Base-by-base conservation (phyloP, 306 rosid genomes). In the Sesbania bispinosa region DNA sequence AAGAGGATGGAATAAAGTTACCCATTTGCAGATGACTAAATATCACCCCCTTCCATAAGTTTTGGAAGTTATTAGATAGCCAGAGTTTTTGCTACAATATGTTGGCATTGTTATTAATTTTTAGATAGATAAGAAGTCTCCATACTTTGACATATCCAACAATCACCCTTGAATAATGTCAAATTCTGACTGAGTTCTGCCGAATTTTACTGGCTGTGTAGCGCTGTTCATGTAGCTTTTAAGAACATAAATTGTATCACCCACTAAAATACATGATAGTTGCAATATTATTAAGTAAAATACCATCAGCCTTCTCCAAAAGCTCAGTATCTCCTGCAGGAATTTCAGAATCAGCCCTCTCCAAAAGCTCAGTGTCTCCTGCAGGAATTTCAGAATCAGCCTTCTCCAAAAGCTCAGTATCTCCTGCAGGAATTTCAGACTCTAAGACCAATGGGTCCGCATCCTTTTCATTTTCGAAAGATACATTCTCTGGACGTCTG, bases 271-370 rank as follows among this genome's bases (percentile, higher is more conserved):
- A 39, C 42, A 4, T 66, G 35, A 27, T 19, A 70, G 62, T 69
- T 43, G 33, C 59, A 68, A 57, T 19, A 18, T 80, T 79, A 73
- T 81, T 83, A 61, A 50, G 68, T 67, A 80, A 18, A 79, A 69
- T 81, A 89, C 92, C 90, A 67, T 83, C 85, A 54, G 82, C 86
- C 74, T 82, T 82, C 69, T 81, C 85, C 50, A 57, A 55, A 66
- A 67, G 80, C 38, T 78, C 85, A n/a, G n/a, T n/a, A n/a, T n/a
- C n/a, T n/a, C n/a, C n/a, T n/a, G n/a, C n/a, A n/a, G n/a, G n/a
- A n/a, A n/a, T n/a, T n/a, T n/a, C n/a, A n/a, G n/a, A n/a, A n/a
- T n/a, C n/a, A n/a, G n/a, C n/a, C n/a, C n/a, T n/a, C n/a, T n/a
- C n/a, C n/a, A n/a, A n/a, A n/a, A n/a, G n/a, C n/a, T n/a, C n/a